These are phyloP conservation scores for Chytriomyces hyalinus DNA, from an alignment of 192 early-diverging fungal species.

Conservation along the genomic window DNA sequence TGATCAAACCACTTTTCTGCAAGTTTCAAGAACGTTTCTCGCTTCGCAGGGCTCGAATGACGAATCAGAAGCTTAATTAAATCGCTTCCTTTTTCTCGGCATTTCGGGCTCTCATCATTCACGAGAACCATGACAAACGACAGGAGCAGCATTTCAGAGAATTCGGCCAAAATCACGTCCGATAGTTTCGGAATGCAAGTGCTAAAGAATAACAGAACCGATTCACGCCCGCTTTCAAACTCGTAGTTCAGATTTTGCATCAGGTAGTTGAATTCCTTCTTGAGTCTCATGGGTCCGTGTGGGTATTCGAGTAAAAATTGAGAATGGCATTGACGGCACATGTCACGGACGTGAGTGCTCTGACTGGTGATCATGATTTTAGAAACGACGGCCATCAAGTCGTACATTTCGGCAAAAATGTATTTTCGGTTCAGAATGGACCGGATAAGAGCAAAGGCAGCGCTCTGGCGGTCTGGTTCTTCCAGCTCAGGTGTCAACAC, in stretches of 20 bases:
- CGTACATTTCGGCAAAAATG: conserved; percentile 88
- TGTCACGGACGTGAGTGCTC: conserved; percentile 74
- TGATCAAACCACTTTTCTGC: conserved; percentile 75
- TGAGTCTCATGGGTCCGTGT: conserved; percentile 78
- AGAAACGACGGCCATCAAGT: conserved; percentile 81
- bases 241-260: conserved; percentile 90
- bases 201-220: conserved; percentile 87
- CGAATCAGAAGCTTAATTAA: conserved; percentile 73
- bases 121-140: conserved; percentile 82
- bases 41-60: conserved; percentile 63
- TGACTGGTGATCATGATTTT: conserved; percentile 89
- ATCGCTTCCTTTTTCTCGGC: conserved; percentile 83
- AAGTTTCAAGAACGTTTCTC: conserved; percentile 70
- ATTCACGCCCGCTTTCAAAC: conserved; percentile 89
- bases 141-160: conserved; percentile 83
- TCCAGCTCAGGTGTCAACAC: conserved; percentile 89
- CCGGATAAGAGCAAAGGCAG: conserved; percentile 82
- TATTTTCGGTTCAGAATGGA: conserved; percentile 86
- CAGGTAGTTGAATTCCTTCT: conserved; percentile 86
- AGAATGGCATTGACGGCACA: conserved; percentile 80
- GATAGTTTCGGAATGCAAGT: conserved; percentile 79
- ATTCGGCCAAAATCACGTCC: conserved; percentile 76
- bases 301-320: conserved; percentile 97
- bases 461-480: conserved; percentile 81
- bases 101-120: conserved; percentile 92